Evolutionary conservation across 179 eudicot genomes (phyloP), one percentile per base, ranked within the genome.

Genomic region (Kewa caespitosa): DNA sequence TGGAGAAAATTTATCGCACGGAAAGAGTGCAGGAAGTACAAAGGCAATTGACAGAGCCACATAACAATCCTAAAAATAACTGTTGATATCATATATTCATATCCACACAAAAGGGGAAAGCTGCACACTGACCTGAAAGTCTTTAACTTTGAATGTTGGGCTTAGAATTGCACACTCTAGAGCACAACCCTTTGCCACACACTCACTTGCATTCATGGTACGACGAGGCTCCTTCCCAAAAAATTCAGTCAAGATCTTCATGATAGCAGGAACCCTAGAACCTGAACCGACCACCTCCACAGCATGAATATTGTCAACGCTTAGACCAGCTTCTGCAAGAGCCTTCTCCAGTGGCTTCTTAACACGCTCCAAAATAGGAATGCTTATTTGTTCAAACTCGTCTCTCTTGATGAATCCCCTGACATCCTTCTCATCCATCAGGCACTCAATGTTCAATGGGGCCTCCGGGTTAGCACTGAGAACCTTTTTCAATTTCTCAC

Each of bases 181-280:
- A 69, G 98, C 97, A 78, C 92, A 84, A 11, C 98, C 98, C 81
- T 92, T 90, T 13, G 98, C 91, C 73, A 94, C 97, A 81, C 97
- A 92, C 79, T 92, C 98, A 79, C 97, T 92, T 14, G 97, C 97
- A 86, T 94, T 94, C 98, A 92, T 94, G 23, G 98, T 90, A 7
- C 97, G 92, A 52, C 97, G 85, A 38, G 98, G 98, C 79, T 92
- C 97, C 87, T 94, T 92, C 17, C 93, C 90, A 70, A 94, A 92
- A 80, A 89, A 94, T 33, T 94, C 97, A 0, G 97, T 92, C 89
- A 92, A 81, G 39, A 89, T 94, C 81, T 80, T 91, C 2, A 90
- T 80, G 23, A 94, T 70, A 12, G 97, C 91, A 34, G 98, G 97
- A 77, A 94, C 89, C 59, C 97, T 89, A 38, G 98, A 94, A 36